Percentiles rank a stretch among this genome's conserved stretches.
These are phyloP conservation scores for Candolleomyces aberdarensis DNA, from an alignment of 768 basidiomycete species.

Conservation along the genomic window DNA sequence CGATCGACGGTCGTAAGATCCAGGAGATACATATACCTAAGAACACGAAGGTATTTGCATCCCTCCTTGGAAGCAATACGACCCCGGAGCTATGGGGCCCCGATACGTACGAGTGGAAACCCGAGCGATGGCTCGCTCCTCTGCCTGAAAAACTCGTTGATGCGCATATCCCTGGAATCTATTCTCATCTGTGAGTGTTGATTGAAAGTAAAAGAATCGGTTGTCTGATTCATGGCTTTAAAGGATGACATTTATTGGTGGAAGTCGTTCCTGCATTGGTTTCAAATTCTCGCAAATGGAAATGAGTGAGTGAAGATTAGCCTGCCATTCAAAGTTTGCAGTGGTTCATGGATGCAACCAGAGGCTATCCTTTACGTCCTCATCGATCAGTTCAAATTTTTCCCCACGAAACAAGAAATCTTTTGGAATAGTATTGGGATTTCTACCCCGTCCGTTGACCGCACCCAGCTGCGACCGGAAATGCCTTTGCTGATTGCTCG, in stretches of 20 bases:
- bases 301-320: neutral
- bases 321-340: neutral
- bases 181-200: constrained; percentile 2
- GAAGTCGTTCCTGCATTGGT: neutral
- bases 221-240: neutral
- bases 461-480: neutral
- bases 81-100: constrained; percentile 34
- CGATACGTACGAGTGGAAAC: constrained; percentile 38
- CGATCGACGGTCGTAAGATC: constrained; percentile 33
- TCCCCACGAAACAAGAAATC: neutral
- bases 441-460: neutral
- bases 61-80: constrained; percentile 24
- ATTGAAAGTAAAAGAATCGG: neutral
- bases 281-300: constrained; percentile 1
- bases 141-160: constrained; percentile 23
- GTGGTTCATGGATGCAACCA: neutral
- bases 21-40: constrained; percentile 34
- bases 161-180: constrained; percentile 13
- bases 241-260: neutral
- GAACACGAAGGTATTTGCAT: constrained; percentile 34
- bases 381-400: neutral
- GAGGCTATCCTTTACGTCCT: neutral
- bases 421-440: neutral
- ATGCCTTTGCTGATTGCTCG: neutral
- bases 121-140: constrained; percentile 37